Base-by-base conservation (phyloP, 2,329 filamentous ascomycete genomes). In the Aureobasidium leucospermi region DNA sequence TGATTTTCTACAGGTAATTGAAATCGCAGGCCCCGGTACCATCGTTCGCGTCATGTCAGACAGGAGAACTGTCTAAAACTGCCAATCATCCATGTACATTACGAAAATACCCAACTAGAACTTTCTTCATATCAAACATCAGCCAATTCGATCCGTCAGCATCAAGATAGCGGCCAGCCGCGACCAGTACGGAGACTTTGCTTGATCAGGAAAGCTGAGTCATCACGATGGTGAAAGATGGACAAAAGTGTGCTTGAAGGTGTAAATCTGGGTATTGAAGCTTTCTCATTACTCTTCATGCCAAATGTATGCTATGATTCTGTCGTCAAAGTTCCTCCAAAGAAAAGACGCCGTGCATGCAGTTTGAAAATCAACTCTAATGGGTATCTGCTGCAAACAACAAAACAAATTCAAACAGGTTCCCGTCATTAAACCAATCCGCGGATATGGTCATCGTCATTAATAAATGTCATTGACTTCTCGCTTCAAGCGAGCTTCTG, bases 21-120 rank as follows among this genome's bases (percentile, higher is more conserved):
- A 99, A 69, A 86, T 96, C 69, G 90, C 91, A 39, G 94, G 94
- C 28, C 80, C 91, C 66, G 94, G 94, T 46, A 76, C 89, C 73
- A 94, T 99, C 75, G 89, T 91, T 63, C 85, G 94, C 68, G 90
- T 90, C 65, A 96, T 99, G 92, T 94, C 90, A 43, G 94, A 99
- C 79, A 89, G 93, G 78, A 86, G 94, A 70, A 94, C 88, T 68
- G 93, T 95, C 67, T 96, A 78, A 79, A 72, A 2, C 15, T 10
- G 4, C 10, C 13, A 2, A 16, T 43, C 13, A 16, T 43, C 13
- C 6, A 38, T 38, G 41, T 57, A 46, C 10, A 57, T 45, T 16
- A 57, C 39, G 73, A 76, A 61, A 70, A 66, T 9, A 69, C 68
- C 6, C 73, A 75, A 61, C 70, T 71, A 63, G 63, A 69, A 5